Conservation (phyloP, 306 rosid species). For the Chamaecrista fasciculata region DNA sequence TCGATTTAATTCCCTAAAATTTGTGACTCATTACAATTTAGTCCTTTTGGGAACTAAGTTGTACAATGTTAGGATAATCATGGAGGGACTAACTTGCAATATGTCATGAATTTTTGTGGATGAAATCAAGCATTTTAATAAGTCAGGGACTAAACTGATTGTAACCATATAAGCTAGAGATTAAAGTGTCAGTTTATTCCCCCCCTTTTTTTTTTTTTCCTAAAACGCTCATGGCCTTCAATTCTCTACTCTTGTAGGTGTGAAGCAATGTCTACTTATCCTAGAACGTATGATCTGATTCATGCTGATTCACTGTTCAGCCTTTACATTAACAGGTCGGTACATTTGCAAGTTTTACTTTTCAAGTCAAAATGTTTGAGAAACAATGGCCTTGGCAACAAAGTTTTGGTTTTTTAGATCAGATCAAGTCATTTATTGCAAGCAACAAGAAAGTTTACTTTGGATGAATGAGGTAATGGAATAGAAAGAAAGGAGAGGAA, state of each 20-base stretch:
- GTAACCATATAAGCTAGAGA: no score
- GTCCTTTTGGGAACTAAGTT: no score
- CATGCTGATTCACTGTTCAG: conserved; percentile 79
- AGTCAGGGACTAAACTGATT: no score
- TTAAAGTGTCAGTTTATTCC: no score
- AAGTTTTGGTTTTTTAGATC: not conserved
- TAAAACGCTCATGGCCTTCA: not conserved
- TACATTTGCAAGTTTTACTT: not conserved
- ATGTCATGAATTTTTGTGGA: no score
- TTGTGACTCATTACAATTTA: no score
- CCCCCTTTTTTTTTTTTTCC: not conserved
- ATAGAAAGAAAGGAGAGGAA: not conserved
- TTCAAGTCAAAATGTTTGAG: not conserved
- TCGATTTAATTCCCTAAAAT: no score
- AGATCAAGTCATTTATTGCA: not conserved
- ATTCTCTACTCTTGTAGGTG: conserved; percentile 52
- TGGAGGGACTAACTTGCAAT: no score
- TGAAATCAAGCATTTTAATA: no score
- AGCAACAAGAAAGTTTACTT: not conserved
- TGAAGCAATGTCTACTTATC: conserved; percentile 92
- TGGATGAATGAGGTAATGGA: not conserved
- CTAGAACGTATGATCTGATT: conserved; percentile 84
- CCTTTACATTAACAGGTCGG: conserved; percentile 61
- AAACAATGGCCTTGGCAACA: not conserved
- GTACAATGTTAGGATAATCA: no score